A percentile compares a stretch with the other conserved stretches of the same genome.
Conservation (phyloP, 202 grass and related monocot species). For the Eragrostis tef region DNA sequence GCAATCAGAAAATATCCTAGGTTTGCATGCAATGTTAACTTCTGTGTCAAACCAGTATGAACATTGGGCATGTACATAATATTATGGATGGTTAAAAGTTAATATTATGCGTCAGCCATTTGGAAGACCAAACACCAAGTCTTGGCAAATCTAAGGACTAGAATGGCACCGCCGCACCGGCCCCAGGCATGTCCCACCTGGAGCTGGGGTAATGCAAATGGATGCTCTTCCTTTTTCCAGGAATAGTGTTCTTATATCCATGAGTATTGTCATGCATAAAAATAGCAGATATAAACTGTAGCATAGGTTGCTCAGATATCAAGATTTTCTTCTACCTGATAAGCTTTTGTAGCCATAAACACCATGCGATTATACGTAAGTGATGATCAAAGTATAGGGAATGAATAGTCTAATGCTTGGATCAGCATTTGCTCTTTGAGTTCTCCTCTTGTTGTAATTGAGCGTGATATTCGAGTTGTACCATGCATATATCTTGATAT, state of each 20-base stretch:
- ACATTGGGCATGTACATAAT: neutral
- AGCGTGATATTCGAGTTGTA: conserved; percentile 3
- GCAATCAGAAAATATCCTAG: neutral
- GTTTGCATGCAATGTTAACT: neutral
- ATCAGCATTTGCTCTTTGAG: neutral
- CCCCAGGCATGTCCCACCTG: neutral
- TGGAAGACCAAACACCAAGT: neutral
- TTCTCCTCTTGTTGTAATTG: conserved; percentile 7
- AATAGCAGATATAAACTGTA: conserved; percentile 17
- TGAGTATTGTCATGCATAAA: neutral
- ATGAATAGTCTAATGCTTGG: conserved; percentile 11
- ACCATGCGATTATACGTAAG: conserved; percentile 32
- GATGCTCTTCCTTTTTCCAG: neutral
- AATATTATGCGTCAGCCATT: neutral
- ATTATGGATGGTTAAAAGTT: neutral
- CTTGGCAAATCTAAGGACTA: neutral
- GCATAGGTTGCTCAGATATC: neutral
- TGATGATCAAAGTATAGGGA: conserved; percentile 19
- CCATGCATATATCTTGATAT: conserved; percentile 10
- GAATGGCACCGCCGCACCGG: neutral
- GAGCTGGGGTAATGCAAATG: neutral
- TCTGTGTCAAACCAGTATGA: neutral
- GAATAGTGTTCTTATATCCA: conserved; percentile 6
- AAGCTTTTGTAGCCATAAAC: conserved; percentile 7
- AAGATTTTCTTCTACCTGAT: neutral